Base-by-base conservation (phyloP, 176 grass and related monocot species). In the Microstegium vimineum region DNA sequence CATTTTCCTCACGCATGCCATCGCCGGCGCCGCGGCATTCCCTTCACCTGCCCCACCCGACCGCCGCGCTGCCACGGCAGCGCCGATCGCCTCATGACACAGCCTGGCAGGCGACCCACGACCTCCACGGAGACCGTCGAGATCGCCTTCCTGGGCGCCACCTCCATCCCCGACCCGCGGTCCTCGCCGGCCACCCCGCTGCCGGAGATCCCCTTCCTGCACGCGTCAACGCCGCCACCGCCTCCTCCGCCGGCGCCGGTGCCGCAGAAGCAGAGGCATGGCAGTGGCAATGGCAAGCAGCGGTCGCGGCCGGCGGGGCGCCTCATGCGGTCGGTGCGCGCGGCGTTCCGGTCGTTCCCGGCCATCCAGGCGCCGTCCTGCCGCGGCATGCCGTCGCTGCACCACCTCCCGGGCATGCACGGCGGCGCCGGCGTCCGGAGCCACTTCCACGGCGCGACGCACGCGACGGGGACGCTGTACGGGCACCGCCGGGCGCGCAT, bases 381-480 rank as follows among this genome's bases (percentile, higher is more conserved):
- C 84, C 91, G 62, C 62, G 70, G 90, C 30, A 74, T 88, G 30
- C 85, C 87, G 10, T 34, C 84, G 52, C 32, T 84, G 34, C 54
- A 23, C 47, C 59, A 74, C 81, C 76, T 81, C 66, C 79, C 65
- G 6, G 77, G 72, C 47, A 62, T 86, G 33, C 78, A 43, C 75
- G 52, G 74, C 28, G 45, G 74, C 42, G 61, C 37, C 45, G 71
- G 20, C 30, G 5, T 75, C 65, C 26, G 72, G 42, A 81, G 35
- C 82, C 88, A 88, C 78, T 83, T 94, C 89, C 88, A 89, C 68
- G 89, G 92, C 67, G 57, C 91, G 23, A 84, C 72, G 8, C 83
- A 83, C 76, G 86, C 89, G 15, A 94, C 92, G 37, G 95, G 95
- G 56, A 98, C 92, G 47, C 79, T 98, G 6, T 98, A 94, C 83